These are phyloP conservation scores for Debaryomyces singareniensis DNA, from an alignment of 1,139 yeast genomes.

Conservation along the genomic window DNA sequence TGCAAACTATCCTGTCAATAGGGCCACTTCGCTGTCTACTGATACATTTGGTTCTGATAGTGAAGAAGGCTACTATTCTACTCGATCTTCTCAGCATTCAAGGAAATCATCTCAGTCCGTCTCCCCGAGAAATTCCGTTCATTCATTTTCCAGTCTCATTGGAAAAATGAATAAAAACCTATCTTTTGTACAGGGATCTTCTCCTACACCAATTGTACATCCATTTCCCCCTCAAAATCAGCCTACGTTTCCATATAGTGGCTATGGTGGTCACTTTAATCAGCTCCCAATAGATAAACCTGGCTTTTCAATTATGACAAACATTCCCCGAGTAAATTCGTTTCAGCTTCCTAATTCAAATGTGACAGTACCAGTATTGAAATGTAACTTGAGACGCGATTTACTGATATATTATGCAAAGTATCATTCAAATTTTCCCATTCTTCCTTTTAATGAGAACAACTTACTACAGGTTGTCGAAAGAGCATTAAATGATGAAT, in stretches of 20 bases:
- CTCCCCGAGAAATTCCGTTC: conserved; percentile 44
- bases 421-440: conserved; percentile 52
- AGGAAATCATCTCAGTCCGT: conserved; percentile 20
- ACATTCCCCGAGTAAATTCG: no score
- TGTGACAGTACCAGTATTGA: not conserved
- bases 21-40: conserved; percentile 16
- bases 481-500: conserved; percentile 15
- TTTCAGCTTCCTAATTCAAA: not conserved
- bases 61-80: conserved; percentile 38
- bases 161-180: conserved; percentile 33
- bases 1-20: conserved; percentile 20
- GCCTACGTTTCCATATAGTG: no score
- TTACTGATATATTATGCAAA: conserved; percentile 42
- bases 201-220: conserved; percentile 1
- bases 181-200: conserved; percentile 4
- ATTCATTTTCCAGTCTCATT: conserved; percentile 39
- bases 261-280: no score
- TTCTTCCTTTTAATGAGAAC: conserved; percentile 45
- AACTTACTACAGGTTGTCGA: conserved; percentile 12
- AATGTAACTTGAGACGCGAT: not conserved
- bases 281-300: not conserved
- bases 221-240: not conserved
- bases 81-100: conserved; percentile 14
- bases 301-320: not conserved
- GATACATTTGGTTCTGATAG: conserved; percentile 25